Base-by-base conservation (phyloP, 2,329 filamentous ascomycete species). In the Stagonosporopsis vannaccii region DNA sequence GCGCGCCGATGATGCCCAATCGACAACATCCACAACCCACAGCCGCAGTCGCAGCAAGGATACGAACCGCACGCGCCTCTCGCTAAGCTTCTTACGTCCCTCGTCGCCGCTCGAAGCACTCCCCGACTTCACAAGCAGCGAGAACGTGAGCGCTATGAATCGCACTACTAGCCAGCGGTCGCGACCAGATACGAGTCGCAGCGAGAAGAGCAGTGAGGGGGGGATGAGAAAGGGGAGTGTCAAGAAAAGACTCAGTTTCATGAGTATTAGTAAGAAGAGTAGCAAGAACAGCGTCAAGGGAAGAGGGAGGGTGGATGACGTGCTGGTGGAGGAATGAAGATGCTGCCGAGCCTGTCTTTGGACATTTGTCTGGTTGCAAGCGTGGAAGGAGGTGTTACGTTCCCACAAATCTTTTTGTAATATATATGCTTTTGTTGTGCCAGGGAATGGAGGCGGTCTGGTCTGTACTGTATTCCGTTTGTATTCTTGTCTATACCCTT, bases 201-300 rank as follows among this genome's bases (percentile, higher is more conserved):
- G 76, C 33, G 69, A 73, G 36, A 74, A 82, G 39, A 79, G 75
- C 45, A 70, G 74, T 25, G 69, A 79, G 33, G 72, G 76, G 52
- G 82, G 82, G 23, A 55, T 61, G 48, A 84, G 84, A 13, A 73
- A 64, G 28, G 68, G 67, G 48, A 85, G 87, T 55, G 85, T 96
- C 63, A 87, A 88, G 77, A 94, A 92, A 79, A 80, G 92, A 69
- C 81, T 96, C 63, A 95, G 90, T 73, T 80, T 92, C 67, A 80
- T 96, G 69, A 90, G 89, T 73, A 82, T 92, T 46, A 88, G 89
- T 26, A 88, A 87, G 73, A 91, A 90, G 78, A 80, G 79, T 41
- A 86, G 84, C 70, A 88, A 86, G 73, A 78, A 69, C 56, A 83
- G 79, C 71, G 80, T 75, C 5, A 65, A 60, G 55, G 67, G 67